Percentiles rank a stretch among this genome's conserved stretches.
Conservation (phyloP, 2,329 filamentous ascomycete species). For the Dactylonectria estremocensis region DNA sequence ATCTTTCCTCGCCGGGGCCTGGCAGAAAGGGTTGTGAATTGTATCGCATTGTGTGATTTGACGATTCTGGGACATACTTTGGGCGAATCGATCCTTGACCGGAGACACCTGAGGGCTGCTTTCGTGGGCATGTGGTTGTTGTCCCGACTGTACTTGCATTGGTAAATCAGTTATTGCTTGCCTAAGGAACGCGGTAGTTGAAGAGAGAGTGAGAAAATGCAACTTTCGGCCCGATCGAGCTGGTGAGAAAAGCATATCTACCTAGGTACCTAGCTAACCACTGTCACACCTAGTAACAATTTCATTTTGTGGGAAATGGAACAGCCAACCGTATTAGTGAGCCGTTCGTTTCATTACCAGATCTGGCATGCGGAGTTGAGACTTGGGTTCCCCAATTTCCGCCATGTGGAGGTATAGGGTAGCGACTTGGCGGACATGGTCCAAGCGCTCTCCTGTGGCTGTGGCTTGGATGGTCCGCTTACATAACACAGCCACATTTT, state of each 20-base stretch:
- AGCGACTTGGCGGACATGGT: not conserved
- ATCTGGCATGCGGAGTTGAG: constrained; percentile 15
- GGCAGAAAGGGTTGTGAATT: not conserved
- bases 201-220: too few species aligned
- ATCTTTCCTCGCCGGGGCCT: not conserved
- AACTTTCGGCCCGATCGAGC: too few species aligned
- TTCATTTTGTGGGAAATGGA: too few species aligned
- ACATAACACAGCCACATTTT: constrained; percentile 38
- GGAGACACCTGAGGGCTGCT: not conserved
- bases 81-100: not conserved
- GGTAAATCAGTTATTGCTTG: not conserved
- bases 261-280: too few species aligned
- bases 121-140: not conserved
- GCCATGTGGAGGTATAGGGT: constrained; percentile 34
- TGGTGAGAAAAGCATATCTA: too few species aligned
- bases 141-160: not conserved
- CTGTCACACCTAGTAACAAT: too few species aligned
- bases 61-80: not conserved
- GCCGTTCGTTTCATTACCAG: not conserved
- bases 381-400: not conserved
- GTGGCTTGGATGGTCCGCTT: constrained; percentile 23
- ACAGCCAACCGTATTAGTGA: too few species aligned
- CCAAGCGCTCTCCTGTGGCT: not conserved
- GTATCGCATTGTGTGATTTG: not conserved
- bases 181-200: too few species aligned